phyloP scores from a whole-genome alignment of 768 basidiomycete species.

The Pulveroboletus ravenelii region DNA sequence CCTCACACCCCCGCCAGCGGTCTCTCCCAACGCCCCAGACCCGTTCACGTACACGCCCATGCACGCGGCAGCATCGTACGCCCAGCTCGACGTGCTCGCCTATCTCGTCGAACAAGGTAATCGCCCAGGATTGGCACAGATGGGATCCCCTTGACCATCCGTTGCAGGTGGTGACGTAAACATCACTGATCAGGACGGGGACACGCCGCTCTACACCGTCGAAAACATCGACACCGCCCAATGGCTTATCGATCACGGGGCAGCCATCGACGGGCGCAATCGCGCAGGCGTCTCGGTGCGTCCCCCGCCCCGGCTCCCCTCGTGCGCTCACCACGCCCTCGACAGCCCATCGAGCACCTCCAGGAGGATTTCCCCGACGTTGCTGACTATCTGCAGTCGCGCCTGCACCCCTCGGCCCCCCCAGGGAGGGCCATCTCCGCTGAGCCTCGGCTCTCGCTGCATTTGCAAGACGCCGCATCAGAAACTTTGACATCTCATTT shows the following conservation, averaged over 20 bases:
- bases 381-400: slow-evolving; percentile 54
- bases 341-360: slow-evolving; percentile 61
- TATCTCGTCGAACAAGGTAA: slow-evolving; percentile 74
- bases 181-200: slow-evolving; percentile 78
- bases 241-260: slow-evolving; percentile 77
- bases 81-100: slow-evolving; percentile 66
- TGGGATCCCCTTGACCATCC: background rate
- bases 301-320: slow-evolving; percentile 15
- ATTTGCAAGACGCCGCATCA: slow-evolving; percentile 64
- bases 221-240: slow-evolving; percentile 75
- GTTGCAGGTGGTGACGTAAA: slow-evolving; percentile 79
- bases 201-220: slow-evolving; percentile 89
- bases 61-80: slow-evolving; percentile 95
- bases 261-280: slow-evolving; percentile 58
- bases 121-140: slow-evolving; percentile 2
- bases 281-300: slow-evolving; percentile 71
- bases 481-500: slow-evolving; percentile 64
- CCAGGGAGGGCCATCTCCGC: slow-evolving; percentile 4
- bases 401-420: slow-evolving; percentile 13
- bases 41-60: slow-evolving; percentile 77
- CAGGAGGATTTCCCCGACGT: slow-evolving; percentile 68
- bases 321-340: slow-evolving; percentile 2
- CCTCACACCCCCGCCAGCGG: slow-evolving; percentile 35
- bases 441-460: slow-evolving; percentile 48
- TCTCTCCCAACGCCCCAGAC: slow-evolving; percentile 72